Conservation (phyloP, 2,329 filamentous ascomycete genomes). For the Diaporthe helianthi region DNA sequence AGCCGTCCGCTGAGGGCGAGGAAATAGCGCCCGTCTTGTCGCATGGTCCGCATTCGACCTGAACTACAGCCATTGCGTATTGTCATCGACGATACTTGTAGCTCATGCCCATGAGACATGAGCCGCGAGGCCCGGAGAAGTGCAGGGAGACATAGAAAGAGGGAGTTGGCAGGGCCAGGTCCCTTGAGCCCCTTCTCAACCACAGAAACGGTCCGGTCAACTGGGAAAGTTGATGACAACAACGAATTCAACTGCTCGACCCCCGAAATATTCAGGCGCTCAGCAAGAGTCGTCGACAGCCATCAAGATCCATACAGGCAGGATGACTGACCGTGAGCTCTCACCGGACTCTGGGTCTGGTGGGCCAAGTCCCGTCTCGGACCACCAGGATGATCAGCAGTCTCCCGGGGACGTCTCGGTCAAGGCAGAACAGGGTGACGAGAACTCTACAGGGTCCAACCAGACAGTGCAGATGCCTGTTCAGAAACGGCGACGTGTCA, state of each 20-base stretch:
- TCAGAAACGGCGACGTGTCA: slow-evolving; percentile 80
- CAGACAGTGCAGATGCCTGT: slow-evolving; percentile 55
- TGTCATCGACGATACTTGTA: slow-evolving; percentile 1
- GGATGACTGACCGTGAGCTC: slow-evolving; percentile 24
- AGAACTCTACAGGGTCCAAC: slow-evolving; percentile 24
- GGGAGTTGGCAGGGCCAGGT: slow-evolving; percentile 22
- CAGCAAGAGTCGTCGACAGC: background rate
- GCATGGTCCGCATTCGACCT: slow-evolving; percentile 13
- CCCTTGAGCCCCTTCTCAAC: background rate
- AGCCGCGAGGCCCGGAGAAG: slow-evolving; percentile 21
- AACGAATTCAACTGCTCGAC: background rate
- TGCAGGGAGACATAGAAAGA: slow-evolving; percentile 25
- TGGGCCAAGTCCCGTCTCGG: slow-evolving; percentile 44
- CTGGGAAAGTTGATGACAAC: slow-evolving; percentile 8
- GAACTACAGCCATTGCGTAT: background rate
- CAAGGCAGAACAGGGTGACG: slow-evolving; percentile 31
- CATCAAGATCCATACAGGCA: background rate
- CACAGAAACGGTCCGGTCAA: background rate
- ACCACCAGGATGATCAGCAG: slow-evolving; percentile 46
- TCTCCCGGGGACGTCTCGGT: slow-evolving; percentile 30
- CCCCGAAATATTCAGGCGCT: background rate
- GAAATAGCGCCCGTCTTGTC: background rate
- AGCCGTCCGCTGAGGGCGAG: slow-evolving; percentile 18
- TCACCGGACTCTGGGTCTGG: slow-evolving; percentile 32
- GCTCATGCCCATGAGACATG: slow-evolving; percentile 27